phyloP scores from a whole-genome alignment of 2,329 filamentous ascomycete genomes.

The Geosmithia morbida region DNA sequence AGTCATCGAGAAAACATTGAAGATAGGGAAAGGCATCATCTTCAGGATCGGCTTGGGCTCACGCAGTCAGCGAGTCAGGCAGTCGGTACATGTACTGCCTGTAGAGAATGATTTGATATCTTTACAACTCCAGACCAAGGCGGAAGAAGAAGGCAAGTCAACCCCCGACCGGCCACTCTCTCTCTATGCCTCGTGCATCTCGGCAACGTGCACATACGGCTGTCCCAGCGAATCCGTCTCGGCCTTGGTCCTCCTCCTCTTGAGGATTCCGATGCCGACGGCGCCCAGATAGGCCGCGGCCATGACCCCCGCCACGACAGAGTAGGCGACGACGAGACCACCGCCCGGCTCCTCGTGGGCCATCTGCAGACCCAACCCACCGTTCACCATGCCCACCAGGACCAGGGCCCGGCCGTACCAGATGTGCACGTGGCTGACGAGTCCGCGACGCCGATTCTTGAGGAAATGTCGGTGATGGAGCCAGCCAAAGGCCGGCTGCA shows the following conservation, averaged over 20 bases:
- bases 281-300: constrained; percentile 26
- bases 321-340: constrained; percentile 35
- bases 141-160: no score
- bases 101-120: no score
- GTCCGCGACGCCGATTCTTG: constrained; percentile 28
- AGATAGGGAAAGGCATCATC: no score
- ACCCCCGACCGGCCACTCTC: no score
- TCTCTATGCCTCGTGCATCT: not conserved
- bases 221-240: not conserved
- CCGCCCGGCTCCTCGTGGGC: constrained; percentile 18
- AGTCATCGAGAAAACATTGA: no score
- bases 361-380: constrained; percentile 43
- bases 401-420: constrained; percentile 48
- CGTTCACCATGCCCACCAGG: constrained; percentile 45
- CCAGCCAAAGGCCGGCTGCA: constrained; percentile 44
- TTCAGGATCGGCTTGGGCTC: no score
- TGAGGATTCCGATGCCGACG: constrained; percentile 4
- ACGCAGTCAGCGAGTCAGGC: no score
- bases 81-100: no score
- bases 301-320: constrained; percentile 36
- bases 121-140: no score
- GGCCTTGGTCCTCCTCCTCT: not conserved
- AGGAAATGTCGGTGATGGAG: constrained; percentile 41
- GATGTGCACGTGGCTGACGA: constrained; percentile 41
- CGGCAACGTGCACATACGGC: not conserved